Conservation (phyloP, 768 basidiomycete species). For the Termitomyces sp. region DNA sequence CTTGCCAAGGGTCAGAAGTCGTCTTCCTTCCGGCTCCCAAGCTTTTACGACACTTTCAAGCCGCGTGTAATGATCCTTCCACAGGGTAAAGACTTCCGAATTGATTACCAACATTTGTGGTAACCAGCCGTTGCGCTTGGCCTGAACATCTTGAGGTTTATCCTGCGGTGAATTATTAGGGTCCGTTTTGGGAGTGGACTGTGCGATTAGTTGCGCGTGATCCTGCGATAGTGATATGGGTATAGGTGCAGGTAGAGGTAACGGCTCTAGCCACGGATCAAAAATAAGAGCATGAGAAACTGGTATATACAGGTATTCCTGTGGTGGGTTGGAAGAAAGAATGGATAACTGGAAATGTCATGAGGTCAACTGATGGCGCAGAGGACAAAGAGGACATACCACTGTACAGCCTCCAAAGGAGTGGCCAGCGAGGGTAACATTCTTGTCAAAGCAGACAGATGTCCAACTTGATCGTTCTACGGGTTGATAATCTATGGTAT, state of each 20-base stretch:
- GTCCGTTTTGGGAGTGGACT: slow-evolving; percentile 1
- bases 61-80: slow-evolving; percentile 67
- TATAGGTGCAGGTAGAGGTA: slow-evolving; percentile 52
- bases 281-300: slow-evolving; percentile 56
- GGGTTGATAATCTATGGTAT: slow-evolving; percentile 29
- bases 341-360: slow-evolving; percentile 43
- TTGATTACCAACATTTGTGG: slow-evolving; percentile 63
- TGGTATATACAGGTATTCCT: slow-evolving; percentile 39
- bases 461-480: slow-evolving; percentile 40
- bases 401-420: slow-evolving; percentile 45
- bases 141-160: background rate
- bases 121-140: slow-evolving; percentile 5
- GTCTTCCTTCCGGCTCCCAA: slow-evolving; percentile 46
- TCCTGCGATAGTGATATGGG: slow-evolving; percentile 18
- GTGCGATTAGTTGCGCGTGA: slow-evolving; percentile 6
- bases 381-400: slow-evolving; percentile 21
- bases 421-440: slow-evolving; percentile 38
- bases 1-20: slow-evolving; percentile 47
- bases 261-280: slow-evolving; percentile 84
- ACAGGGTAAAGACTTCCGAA: slow-evolving; percentile 73
- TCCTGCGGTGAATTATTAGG: slow-evolving; percentile 4
- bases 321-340: slow-evolving; percentile 44
- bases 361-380: background rate
- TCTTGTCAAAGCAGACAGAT: slow-evolving; percentile 26
- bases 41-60: slow-evolving; percentile 45